phyloP scores from a whole-genome alignment of 805 yeast genomes.

The Kuraishia molischiana region DNA sequence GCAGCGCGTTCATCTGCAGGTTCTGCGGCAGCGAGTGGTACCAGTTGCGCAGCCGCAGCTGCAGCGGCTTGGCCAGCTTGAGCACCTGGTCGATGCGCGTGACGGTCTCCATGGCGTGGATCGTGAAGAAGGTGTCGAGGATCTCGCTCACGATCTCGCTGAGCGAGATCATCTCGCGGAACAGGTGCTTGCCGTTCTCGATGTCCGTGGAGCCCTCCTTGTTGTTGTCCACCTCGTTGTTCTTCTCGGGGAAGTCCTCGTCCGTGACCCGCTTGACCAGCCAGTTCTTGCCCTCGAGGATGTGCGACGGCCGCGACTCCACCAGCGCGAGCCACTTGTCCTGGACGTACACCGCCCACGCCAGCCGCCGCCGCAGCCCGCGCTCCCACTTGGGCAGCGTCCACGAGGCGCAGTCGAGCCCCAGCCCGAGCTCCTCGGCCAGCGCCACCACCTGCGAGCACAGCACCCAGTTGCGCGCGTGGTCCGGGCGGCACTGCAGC shows the following conservation, averaged over 20 bases:
- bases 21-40: slow-evolving; percentile 60
- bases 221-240: slow-evolving; percentile 25
- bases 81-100: slow-evolving; percentile 59
- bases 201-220: slow-evolving; percentile 59
- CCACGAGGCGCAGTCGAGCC: slow-evolving; percentile 88
- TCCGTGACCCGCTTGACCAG: slow-evolving; percentile 55
- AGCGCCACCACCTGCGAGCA: slow-evolving; percentile 81
- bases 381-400: slow-evolving; percentile 92
- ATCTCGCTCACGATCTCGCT: slow-evolving; percentile 66
- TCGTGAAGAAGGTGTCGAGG: slow-evolving; percentile 60
- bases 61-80: slow-evolving; percentile 73
- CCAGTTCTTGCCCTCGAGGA: slow-evolving; percentile 70
- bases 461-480: slow-evolving; percentile 70
- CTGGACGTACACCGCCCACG: slow-evolving; percentile 93
- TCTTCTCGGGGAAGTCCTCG: slow-evolving; percentile 74
- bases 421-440: slow-evolving; percentile 85
- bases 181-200: slow-evolving; percentile 59
- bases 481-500: slow-evolving; percentile 50
- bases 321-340: slow-evolving; percentile 85
- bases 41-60: slow-evolving; percentile 63
- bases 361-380: slow-evolving; percentile 75
- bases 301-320: slow-evolving; percentile 80
- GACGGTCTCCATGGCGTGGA: slow-evolving; percentile 48
- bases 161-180: slow-evolving; percentile 56
- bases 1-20: slow-evolving; percentile 51